phyloP scores from a whole-genome alignment of 495 filamentous ascomycete genomes.

The Evernia prunastri region DNA sequence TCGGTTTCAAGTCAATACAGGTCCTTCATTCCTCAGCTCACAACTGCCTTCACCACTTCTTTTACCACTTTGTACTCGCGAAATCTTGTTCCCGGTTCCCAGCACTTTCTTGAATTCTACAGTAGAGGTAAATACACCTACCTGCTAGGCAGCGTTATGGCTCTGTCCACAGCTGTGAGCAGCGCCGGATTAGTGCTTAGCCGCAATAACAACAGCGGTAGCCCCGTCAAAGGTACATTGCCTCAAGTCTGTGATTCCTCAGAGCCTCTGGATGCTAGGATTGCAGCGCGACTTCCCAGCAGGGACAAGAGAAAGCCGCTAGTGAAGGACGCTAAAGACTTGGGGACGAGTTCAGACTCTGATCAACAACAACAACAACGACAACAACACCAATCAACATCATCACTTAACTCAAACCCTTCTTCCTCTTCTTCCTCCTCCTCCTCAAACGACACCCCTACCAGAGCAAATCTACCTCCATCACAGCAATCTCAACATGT shows the following conservation, averaged over 20 bases:
- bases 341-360: conserved; percentile 1
- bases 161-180: neutral
- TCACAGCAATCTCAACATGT: neutral
- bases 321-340: conserved; percentile 10
- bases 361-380: conserved; percentile 10
- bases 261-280: neutral
- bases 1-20: neutral
- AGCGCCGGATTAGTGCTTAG: neutral
- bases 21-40: neutral
- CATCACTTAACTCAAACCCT: neutral
- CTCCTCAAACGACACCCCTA: neutral
- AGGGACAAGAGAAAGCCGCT: neutral
- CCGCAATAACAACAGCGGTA: neutral
- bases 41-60: neutral
- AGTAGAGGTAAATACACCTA: neutral
- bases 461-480: neutral
- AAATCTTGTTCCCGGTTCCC: neutral
- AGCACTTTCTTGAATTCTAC: neutral
- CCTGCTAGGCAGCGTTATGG: neutral
- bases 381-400: too few relatives aligned
- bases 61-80: neutral
- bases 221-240: neutral
- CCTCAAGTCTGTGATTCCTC: neutral
- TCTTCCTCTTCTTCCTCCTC: neutral
- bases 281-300: conserved; percentile 6